Evolutionary conservation across 2,329 filamentous ascomycete genomes (phyloP), one percentile per base, ranked within the genome.

Genomic region (Pseudogymnoascus sp.): DNA sequence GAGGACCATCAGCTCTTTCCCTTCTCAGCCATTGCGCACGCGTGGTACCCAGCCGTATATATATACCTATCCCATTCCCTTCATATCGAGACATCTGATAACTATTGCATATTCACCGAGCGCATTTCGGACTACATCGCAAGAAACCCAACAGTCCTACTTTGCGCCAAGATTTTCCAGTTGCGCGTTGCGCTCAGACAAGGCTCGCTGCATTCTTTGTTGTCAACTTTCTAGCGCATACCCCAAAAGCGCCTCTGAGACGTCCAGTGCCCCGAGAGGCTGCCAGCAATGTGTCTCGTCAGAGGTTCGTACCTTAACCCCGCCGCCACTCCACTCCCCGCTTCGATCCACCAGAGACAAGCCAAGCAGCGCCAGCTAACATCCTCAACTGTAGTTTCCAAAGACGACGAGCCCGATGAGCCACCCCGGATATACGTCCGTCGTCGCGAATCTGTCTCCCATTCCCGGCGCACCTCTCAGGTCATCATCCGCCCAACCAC

Each of bases 281-380:
- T 35, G 48, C 48, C 48, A 55, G 13, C 48, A 55, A 55, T 55
- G 48, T 55, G 48, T 55, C 48, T 55, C 48, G 48, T 55, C 48
- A 55, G 29, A 55, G 48, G 48, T 42, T 59, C 58, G 38, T 59
- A 59, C 58, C 17, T 13, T 15, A 15, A 38, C 58, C 58, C 58
- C 58, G 38, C 58, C 31, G 38, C 58, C 58, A 59, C 35, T 59
- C 58, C 58, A 41, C 58, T 38, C 15, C 58, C 33, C 38, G 58
- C 58, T 29, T 9, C 58, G 35, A 38, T 38, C 35, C 35, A 42
- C 58, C 15, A 27, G 58, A 15, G 27, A 59, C 35, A 59, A 58
- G 35, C 35, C 33, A 38, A 42, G 21, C 21, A 59, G 27, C 33
- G 33, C 58, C 58, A 42, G 35, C 33, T 59, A 38, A 59, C 58